Conservation (phyloP, 345 rosid genomes). For the Aethionema arabicum region DNA sequence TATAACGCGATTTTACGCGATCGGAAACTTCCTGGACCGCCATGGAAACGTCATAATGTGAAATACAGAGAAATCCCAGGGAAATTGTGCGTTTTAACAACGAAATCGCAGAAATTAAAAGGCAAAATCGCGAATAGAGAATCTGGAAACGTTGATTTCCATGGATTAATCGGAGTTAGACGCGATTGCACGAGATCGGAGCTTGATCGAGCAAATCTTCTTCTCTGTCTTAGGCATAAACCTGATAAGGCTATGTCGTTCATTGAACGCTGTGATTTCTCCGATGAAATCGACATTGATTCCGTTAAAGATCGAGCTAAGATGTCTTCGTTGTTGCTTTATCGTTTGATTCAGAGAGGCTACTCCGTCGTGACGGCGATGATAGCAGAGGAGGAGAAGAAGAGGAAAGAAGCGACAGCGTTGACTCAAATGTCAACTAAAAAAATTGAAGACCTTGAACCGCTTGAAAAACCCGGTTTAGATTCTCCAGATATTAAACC, state of each 20-base stretch:
- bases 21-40: constrained; percentile 92
- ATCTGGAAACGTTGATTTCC: constrained; percentile 74
- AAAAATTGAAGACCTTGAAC: constrained; percentile 27
- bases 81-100: constrained; percentile 56
- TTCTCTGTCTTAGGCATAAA: constrained; percentile 74
- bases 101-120: constrained; percentile 62
- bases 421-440: constrained; percentile 46
- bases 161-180: constrained; percentile 71
- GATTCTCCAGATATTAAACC: constrained; percentile 9
- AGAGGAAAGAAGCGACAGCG: constrained; percentile 52
- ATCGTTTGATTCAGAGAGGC: constrained; percentile 85
- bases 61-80: constrained; percentile 89
- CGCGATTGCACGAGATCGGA: constrained; percentile 93
- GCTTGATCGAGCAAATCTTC: constrained; percentile 78
- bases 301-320: constrained; percentile 69
- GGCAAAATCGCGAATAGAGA: constrained; percentile 74
- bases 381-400: constrained; percentile 68
- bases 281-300: constrained; percentile 58
- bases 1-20: constrained; percentile 86
- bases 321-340: constrained; percentile 78
- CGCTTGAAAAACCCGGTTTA: constrained; percentile 27
- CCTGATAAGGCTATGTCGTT: constrained; percentile 79
- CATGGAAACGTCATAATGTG: constrained; percentile 87
- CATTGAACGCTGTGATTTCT: constrained; percentile 74
- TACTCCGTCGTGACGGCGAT: constrained; percentile 56